phyloP scores from a whole-genome alignment of 2,329 filamentous ascomycete species.

The Diplodia scrobiculata region DNA sequence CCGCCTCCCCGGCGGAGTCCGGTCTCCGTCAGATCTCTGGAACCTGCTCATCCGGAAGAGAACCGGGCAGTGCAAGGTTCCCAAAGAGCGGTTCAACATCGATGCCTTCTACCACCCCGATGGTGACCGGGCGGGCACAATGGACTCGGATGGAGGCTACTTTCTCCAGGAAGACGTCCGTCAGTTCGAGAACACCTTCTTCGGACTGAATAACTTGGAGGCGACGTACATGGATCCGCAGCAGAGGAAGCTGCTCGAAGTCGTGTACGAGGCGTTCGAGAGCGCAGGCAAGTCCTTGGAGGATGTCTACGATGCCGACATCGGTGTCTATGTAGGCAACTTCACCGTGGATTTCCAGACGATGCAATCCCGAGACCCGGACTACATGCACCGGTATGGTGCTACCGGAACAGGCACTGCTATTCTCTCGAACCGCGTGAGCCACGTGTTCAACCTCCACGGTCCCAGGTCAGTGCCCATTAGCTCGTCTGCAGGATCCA shows the following conservation, averaged over 20 bases:
- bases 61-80: not conserved
- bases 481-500: too few species aligned
- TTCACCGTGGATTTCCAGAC: too few species aligned
- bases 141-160: not conserved
- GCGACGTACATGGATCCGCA: conserved; percentile 31
- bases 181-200: conserved; percentile 34
- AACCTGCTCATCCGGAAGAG: too few species aligned
- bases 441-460: too few species aligned
- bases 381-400: too few species aligned
- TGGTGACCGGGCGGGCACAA: not conserved
- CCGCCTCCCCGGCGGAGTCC: too few species aligned
- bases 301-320: too few species aligned
- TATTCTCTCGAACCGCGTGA: too few species aligned
- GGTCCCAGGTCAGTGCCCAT: too few species aligned
- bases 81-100: conserved; percentile 38
- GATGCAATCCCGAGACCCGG: too few species aligned
- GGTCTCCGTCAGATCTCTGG: too few species aligned
- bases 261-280: conserved; percentile 33
- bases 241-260: conserved; percentile 33
- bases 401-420: too few species aligned
- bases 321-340: conserved; percentile 16
- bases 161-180: conserved; percentile 31
- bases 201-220: conserved; percentile 11
- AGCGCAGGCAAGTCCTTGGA: conserved; percentile 15
- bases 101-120: conserved; percentile 32